Percentiles rank a stretch among this genome's conserved stretches.
Conservation (phyloP, 768 basidiomycete species). For the Podaxis sp. region DNA sequence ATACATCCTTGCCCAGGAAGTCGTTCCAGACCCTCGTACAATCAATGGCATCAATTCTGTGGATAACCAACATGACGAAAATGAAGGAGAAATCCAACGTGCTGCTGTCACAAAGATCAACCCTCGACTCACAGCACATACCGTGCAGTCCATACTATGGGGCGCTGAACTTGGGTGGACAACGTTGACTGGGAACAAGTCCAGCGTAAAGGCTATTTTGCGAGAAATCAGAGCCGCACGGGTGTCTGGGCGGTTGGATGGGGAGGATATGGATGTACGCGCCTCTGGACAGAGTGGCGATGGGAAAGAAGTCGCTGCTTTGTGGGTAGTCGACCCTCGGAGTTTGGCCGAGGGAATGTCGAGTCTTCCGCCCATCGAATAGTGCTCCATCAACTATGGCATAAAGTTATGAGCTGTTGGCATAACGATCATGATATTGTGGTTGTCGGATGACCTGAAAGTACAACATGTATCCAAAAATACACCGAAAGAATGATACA, state of each 20-base stretch:
- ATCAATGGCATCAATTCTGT: constrained; percentile 13
- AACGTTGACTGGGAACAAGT: constrained; percentile 82
- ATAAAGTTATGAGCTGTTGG: neutral
- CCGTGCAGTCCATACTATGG: constrained; percentile 67
- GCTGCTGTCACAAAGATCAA: constrained; percentile 53
- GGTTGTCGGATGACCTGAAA: neutral
- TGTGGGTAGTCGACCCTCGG: constrained; percentile 31
- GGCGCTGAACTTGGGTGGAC: constrained; percentile 76
- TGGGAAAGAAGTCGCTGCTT: constrained; percentile 19
- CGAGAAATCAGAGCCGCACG: constrained; percentile 55
- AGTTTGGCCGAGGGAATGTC: constrained; percentile 68
- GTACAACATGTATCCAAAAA: neutral
- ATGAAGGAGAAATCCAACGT: constrained; percentile 43
- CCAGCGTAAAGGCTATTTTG: constrained; percentile 74
- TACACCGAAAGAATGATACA: neutral
- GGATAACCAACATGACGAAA: constrained; percentile 3
- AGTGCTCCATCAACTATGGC: neutral
- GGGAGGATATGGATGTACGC: constrained; percentile 16
- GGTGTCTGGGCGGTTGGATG: constrained; percentile 30
- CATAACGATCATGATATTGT: neutral
- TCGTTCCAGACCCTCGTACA: constrained; percentile 31
- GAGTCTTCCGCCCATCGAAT: constrained; percentile 9
- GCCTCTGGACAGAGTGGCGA: constrained; percentile 16
- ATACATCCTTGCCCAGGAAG: constrained; percentile 50
- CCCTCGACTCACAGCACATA: constrained; percentile 70